phyloP scores from a whole-genome alignment of 108 stramenopile species.

The Pseudonitzschia multiseries region DNA sequence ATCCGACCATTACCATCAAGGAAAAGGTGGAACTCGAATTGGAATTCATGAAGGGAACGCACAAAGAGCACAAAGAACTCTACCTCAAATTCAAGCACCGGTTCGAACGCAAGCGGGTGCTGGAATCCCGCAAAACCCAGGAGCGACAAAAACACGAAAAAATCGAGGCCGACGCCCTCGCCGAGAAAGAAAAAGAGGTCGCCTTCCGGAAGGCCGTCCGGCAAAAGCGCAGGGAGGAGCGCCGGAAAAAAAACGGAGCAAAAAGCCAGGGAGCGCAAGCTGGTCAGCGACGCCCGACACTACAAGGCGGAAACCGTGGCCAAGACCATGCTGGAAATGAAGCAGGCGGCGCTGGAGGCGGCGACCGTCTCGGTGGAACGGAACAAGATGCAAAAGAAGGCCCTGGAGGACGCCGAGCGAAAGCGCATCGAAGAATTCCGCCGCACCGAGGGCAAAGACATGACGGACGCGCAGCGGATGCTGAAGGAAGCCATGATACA shows the following conservation, averaged over 20 bases:
- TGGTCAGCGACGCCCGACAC: slow-evolving; percentile 5
- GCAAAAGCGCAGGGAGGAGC: slow-evolving; percentile 2
- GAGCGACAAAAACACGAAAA: slow-evolving; percentile 9
- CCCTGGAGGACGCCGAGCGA: slow-evolving; percentile 1
- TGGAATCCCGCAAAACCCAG: slow-evolving; percentile 5
- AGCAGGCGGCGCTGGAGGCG: slow-evolving; percentile 25
- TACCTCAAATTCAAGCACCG: slow-evolving; percentile 16
- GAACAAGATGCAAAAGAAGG: slow-evolving; percentile 11
- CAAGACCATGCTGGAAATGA: slow-evolving; percentile 15
- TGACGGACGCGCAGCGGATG: slow-evolving; percentile 22
- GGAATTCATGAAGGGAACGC: slow-evolving; percentile 32
- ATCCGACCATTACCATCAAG: slow-evolving; percentile 28
- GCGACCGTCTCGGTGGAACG: slow-evolving; percentile 11
- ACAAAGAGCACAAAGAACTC: slow-evolving; percentile 23
- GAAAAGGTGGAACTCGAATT: slow-evolving; percentile 33
- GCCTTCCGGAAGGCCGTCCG: slow-evolving; percentile 20
- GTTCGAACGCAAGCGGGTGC: slow-evolving; percentile 27
- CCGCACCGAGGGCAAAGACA: slow-evolving; percentile 22
- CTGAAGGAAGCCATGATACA: slow-evolving; percentile 12
- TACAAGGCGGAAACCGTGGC: slow-evolving; percentile 24
- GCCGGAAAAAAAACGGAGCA: slow-evolving; percentile 18
- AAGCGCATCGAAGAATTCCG: slow-evolving; percentile 26
- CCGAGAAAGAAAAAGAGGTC: slow-evolving; percentile 15
- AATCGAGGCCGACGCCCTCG: slow-evolving; percentile 12
- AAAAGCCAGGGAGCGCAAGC: slow-evolving; percentile 15